A percentile compares a stretch with the other conserved stretches of the same genome.
These are phyloP conservation scores for Geotrichum carabidarum DNA, from an alignment of 1,139 yeast genomes.

Conservation along the genomic window DNA sequence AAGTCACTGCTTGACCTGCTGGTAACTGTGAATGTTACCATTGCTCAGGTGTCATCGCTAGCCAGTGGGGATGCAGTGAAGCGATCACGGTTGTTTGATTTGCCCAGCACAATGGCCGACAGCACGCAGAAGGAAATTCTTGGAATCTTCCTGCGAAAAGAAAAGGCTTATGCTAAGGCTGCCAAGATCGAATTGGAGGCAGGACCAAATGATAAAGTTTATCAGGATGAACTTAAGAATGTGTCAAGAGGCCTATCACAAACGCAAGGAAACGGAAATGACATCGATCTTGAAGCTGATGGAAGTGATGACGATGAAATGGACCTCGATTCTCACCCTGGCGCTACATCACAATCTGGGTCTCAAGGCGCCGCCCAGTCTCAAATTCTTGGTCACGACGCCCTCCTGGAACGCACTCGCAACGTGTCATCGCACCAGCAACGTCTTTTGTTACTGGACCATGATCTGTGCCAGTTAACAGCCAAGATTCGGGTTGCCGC, in stretches of 20 bases:
- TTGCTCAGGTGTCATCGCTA: constrained; percentile 15
- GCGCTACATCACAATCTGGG: not conserved
- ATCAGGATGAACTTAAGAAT: constrained; percentile 3
- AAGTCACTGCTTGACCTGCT: constrained; percentile 17
- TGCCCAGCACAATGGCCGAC: constrained; percentile 17
- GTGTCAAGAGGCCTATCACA: not conserved
- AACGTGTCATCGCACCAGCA: constrained; percentile 13
- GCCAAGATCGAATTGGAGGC: constrained; percentile 20
- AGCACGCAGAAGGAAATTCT: constrained; percentile 21
- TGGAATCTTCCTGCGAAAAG: constrained; percentile 25
- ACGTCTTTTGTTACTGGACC: constrained; percentile 14
- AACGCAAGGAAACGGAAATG: constrained; percentile 1
- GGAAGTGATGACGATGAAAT: constrained; percentile 9
- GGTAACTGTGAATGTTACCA: constrained; percentile 19
- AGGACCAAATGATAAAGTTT: constrained; percentile 15
- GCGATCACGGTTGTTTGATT: constrained; percentile 13
- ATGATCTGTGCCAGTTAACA: constrained; percentile 22
- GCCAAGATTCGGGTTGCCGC: constrained; percentile 27
- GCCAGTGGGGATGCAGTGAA: constrained; percentile 10
- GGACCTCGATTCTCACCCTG: constrained; percentile 13
- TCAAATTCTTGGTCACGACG: constrained; percentile 14
- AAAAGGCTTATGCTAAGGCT: constrained; percentile 21
- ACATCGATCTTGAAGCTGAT: not conserved
- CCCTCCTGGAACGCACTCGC: constrained; percentile 6
- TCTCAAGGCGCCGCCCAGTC: constrained; percentile 8